These are phyloP conservation scores for Phaseolus lunatus DNA, from an alignment of 306 rosid genomes.

Conservation along the genomic window DNA sequence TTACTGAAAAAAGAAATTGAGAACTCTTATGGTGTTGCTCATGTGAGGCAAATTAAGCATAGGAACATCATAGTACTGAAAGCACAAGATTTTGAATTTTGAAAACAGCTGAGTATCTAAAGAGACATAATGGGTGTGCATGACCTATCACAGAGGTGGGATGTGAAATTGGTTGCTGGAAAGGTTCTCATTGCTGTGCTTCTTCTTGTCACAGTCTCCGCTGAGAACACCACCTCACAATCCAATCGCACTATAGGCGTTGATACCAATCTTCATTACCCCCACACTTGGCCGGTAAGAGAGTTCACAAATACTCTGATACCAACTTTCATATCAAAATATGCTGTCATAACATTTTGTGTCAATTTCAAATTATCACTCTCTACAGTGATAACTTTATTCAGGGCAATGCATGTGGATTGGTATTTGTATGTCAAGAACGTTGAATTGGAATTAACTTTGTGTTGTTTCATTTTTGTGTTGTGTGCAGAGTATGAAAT, in stretches of 20 bases:
- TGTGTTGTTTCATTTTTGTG: neutral
- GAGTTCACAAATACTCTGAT: neutral
- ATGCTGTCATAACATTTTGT: neutral
- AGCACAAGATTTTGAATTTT: neutral
- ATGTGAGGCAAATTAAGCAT: neutral
- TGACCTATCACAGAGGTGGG: conserved; percentile 49
- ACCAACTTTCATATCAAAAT: neutral
- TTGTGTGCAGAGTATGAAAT: conserved; percentile 59
- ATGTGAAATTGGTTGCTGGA: conserved; percentile 50
- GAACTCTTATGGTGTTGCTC: neutral
- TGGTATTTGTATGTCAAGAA: neutral
- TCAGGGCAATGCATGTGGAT: neutral
- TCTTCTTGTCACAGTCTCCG: conserved; percentile 49
- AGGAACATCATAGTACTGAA: conserved; percentile 4
- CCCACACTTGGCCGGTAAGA: conserved; percentile 85
- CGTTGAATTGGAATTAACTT: neutral
- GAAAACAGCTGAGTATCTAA: neutral
- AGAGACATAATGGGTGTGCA: conserved; percentile 14
- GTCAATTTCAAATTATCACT: conserved; percentile 18
- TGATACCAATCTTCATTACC: conserved; percentile 36
- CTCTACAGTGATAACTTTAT: neutral
- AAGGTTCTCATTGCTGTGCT: conserved; percentile 50
- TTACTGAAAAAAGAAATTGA: neutral
- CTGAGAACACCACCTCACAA: conserved; percentile 48
- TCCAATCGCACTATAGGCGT: conserved; percentile 20